Evolutionary conservation across 2,329 filamentous ascomycete genomes (phyloP), one percentile per base, ranked within the genome.

Genomic region (Stemphylium beticola): DNA sequence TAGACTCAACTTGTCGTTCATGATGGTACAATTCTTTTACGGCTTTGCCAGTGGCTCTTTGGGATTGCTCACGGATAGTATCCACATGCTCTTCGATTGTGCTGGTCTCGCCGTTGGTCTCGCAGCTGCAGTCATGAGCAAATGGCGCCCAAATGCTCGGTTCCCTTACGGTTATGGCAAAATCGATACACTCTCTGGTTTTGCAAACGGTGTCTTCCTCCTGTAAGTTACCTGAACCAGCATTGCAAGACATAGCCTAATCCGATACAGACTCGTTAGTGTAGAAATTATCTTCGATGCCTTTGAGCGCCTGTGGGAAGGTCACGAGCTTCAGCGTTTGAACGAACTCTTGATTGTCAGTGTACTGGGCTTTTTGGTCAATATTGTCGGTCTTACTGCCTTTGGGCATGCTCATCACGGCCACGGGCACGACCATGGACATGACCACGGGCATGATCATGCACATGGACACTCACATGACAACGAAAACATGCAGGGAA

Each of bases 31-130:
- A 69, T 90, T 93, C 36, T 92, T 93, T 58, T 99, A 99, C 70
- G 95, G 95, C 43, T 96, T 95, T 67, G 79, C 95, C 10, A 98
- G 92, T 3, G 93, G 96, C 64, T 99, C 95, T 0, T 80, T 99
- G 4, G 95, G 95, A 2, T 82, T 99, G n/a, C 85, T 99, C 15
- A 96, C 92, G 64, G 95, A 99, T 76, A 98, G 93, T 68, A 95
- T 99, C 60, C 95, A 99, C 77, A 99, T 99, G 95, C 93, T 99
- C 69, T 98, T 99, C 67, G 95, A 99, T 76, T 99, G 95, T 65
- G 87, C 97, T 32, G 95, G 93, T 17, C 83, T 99, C 24, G 86
- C 91, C 1, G 92, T 99, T 32, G 95, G 95, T 10, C 81, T 99
- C 9, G 89, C 93, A 65, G 95, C 95, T 24, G 89, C 93, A 1